Evolutionary conservation across 768 basidiomycete genomes (phyloP).

Genomic region (Mycena indigotica): DNA sequence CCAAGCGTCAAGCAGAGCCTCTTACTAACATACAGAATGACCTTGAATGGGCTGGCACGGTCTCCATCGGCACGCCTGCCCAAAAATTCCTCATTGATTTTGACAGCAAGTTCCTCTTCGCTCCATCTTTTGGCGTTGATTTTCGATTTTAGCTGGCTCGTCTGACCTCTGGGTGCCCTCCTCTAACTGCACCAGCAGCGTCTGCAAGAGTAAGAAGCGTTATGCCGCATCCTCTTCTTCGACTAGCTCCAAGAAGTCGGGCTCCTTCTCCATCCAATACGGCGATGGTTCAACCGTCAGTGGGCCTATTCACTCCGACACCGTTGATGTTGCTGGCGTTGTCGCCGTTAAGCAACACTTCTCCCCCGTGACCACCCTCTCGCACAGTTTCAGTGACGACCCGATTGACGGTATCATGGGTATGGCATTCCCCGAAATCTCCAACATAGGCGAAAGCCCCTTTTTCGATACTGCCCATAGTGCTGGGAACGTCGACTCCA

Average conservation of each 20-base stretch:
- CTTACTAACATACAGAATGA: conserved; percentile 36
- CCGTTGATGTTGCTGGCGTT: conserved; percentile 18
- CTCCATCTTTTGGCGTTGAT: conserved; percentile 18
- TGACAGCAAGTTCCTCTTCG: conserved; percentile 41
- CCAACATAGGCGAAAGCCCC: conserved; percentile 31
- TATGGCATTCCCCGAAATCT: conserved; percentile 39
- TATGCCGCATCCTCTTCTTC: conserved; percentile 32
- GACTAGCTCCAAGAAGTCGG: conserved; percentile 29
- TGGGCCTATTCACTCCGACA: conserved; percentile 34
- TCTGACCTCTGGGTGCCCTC: conserved; percentile 15
- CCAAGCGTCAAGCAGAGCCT: conserved; percentile 35
- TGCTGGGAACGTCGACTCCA: conserved; percentile 31
- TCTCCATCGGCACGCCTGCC: conserved; percentile 41
- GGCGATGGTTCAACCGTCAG: conserved; percentile 46
- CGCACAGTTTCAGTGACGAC: conserved; percentile 24
- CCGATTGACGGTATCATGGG: conserved; percentile 28
- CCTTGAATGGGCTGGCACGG: conserved; percentile 43
- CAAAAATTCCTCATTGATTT: too few species aligned
- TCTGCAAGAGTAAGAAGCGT: conserved; percentile 30
- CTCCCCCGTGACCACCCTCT: conserved; percentile 35
- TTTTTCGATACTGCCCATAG: conserved; percentile 45
- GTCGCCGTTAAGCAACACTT: conserved; percentile 28
- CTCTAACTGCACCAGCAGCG: conserved; percentile 6
- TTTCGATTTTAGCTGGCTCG: conserved; percentile 8
- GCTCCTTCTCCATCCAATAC: conserved; percentile 41